Evolutionary conservation across 2,329 filamentous ascomycete species (phyloP).

Genomic region (Verticillium longisporum): DNA sequence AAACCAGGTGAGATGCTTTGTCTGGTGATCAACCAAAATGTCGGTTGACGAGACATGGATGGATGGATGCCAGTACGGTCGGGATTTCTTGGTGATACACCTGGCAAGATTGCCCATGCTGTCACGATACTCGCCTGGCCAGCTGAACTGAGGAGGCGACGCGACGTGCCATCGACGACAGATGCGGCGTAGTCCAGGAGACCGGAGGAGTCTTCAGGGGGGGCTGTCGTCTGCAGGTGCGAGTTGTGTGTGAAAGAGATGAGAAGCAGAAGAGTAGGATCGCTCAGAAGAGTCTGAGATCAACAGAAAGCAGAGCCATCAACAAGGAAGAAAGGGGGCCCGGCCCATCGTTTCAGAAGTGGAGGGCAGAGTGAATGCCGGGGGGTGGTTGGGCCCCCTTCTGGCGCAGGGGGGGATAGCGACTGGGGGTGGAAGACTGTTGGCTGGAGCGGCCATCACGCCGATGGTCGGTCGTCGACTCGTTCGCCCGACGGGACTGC

Average conservation of each 20-base stretch:
- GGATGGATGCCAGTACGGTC: neutral
- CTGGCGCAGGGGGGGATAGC: no score
- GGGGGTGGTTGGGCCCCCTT: conserved; percentile 4
- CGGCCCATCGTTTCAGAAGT: conserved; percentile 12
- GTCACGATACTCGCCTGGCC: neutral
- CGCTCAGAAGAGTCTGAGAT: neutral
- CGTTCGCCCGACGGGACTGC: neutral
- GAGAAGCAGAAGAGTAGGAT: neutral
- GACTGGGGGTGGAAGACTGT: neutral
- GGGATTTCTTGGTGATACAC: neutral
- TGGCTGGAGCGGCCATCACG: neutral
- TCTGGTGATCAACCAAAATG: neutral
- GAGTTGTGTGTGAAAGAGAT: neutral
- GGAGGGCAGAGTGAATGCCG: neutral
- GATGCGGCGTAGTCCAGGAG: neutral
- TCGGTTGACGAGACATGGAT: no score
- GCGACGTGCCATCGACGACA: neutral
- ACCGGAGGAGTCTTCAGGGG: no score
- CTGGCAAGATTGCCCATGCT: neutral
- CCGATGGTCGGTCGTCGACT: neutral
- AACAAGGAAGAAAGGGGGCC: conserved; percentile 7
- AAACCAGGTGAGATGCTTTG: neutral
- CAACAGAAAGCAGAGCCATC: neutral
- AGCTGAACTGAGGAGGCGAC: neutral
- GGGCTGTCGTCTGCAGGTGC: neutral